A percentile compares a stretch with the other conserved stretches of the same genome.
Conservation (phyloP, 371 early-diverging fungal species). For the Amoeboaphelidium protococcarum region DNA sequence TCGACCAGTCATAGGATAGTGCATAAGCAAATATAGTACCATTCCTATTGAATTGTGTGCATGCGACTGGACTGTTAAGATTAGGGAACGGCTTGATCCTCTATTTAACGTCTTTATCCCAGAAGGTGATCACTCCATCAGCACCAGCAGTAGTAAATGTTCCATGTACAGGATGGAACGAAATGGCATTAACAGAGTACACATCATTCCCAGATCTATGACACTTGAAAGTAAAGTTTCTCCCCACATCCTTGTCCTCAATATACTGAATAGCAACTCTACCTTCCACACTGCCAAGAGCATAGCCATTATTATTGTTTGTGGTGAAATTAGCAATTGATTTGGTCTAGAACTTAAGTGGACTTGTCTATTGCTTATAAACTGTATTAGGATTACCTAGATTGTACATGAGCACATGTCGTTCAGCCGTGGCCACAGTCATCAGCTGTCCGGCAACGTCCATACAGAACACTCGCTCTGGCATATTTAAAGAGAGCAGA, state of each 20-base stretch:
- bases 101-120: constrained; percentile 81
- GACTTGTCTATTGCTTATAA: no score
- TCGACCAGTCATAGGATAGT: constrained; percentile 87
- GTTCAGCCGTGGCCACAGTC: constrained; percentile 54
- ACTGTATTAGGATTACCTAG: constrained; percentile 52
- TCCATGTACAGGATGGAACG: constrained; percentile 59
- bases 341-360: constrained; percentile 40
- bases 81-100: constrained; percentile 40
- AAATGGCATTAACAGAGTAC: constrained; percentile 51
- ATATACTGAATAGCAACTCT: constrained; percentile 73
- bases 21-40: constrained; percentile 84
- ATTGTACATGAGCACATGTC: constrained; percentile 44
- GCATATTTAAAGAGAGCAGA: constrained; percentile 35
- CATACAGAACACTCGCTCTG: constrained; percentile 70
- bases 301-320: constrained; percentile 31
- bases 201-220: constrained; percentile 56
- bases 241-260: constrained; percentile 40
- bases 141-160: constrained; percentile 75
- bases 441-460: constrained; percentile 39
- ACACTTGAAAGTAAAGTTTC: constrained; percentile 77
- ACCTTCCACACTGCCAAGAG: constrained; percentile 75
- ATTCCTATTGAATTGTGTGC: constrained; percentile 54
- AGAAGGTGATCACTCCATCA: constrained; percentile 73
- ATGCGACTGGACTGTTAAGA: constrained; percentile 32
- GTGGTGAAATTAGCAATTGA: constrained; percentile 8